These are phyloP conservation scores for Metschnikowia proteae DNA, from an alignment of 805 yeast species.

Conservation along the genomic window DNA sequence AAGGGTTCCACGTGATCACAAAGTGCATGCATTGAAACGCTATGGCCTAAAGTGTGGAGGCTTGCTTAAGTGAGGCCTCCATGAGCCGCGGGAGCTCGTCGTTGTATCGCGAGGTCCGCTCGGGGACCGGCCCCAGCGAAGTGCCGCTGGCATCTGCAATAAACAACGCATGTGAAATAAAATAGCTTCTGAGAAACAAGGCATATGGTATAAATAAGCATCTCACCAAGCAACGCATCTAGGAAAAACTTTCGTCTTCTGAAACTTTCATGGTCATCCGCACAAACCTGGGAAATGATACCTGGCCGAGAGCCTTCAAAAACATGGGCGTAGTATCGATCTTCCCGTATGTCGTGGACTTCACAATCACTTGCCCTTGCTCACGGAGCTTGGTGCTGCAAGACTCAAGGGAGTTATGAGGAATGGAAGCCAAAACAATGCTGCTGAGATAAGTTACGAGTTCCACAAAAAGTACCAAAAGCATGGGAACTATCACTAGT, in stretches of 20 bases:
- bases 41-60: no score
- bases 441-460: conserved; percentile 2
- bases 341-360: background rate
- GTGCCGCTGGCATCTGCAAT: no score
- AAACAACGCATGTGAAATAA: no score
- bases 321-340: background rate
- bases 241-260: background rate
- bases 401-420: background rate
- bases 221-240: background rate
- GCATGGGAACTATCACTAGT: background rate
- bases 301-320: background rate
- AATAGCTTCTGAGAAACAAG: no score
- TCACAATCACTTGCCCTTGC: background rate
- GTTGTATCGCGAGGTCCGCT: no score
- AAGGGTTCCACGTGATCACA: no score
- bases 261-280: background rate
- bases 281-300: background rate
- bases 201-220: no score
- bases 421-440: background rate
- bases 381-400: background rate
- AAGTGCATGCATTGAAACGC: no score
- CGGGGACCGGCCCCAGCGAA: no score
- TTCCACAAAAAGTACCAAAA: background rate
- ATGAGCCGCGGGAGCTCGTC: no score
- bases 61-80: no score